Percentiles rank a stretch among this genome's conserved stretches.
Evolutionary conservation across 805 yeast genomes (phyloP).

Genomic region (Candida nonsorbophila): DNA sequence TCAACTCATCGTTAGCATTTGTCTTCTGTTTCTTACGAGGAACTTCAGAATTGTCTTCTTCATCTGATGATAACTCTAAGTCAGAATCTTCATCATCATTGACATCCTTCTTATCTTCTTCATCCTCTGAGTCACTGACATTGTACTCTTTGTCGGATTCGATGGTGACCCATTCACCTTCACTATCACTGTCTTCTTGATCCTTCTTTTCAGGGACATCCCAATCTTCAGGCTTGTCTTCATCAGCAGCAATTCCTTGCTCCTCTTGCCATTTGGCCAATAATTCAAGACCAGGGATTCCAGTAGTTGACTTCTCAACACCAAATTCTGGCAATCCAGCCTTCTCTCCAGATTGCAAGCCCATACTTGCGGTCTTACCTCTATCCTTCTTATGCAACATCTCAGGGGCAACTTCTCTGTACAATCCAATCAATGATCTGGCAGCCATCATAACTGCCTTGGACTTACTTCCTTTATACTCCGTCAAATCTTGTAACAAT

Average conservation of each 20-base stretch:
- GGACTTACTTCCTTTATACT: slow-evolving; percentile 87
- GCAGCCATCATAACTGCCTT: slow-evolving; percentile 96
- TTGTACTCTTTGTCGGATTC: slow-evolving; percentile 77
- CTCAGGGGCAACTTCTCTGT: slow-evolving; percentile 94
- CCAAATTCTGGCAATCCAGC: slow-evolving; percentile 59
- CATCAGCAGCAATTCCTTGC: slow-evolving; percentile 50
- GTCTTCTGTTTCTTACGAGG: slow-evolving; percentile 20
- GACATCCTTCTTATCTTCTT: slow-evolving; percentile 25
- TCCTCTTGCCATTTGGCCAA: slow-evolving; percentile 79
- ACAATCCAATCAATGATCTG: slow-evolving; percentile 74
- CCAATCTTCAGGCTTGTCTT: slow-evolving; percentile 50
- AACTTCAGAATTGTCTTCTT: slow-evolving; percentile 18
- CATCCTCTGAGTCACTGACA: slow-evolving; percentile 48
- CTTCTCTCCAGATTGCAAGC: slow-evolving; percentile 57
- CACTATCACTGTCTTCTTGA: slow-evolving; percentile 46
- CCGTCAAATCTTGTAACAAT: slow-evolving; percentile 81
- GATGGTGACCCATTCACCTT: slow-evolving; percentile 89
- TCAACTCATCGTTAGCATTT: slow-evolving; percentile 13
- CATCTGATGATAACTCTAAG: slow-evolving; percentile 19
- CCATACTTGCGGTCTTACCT: slow-evolving; percentile 89
- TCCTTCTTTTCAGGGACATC: slow-evolving; percentile 52
- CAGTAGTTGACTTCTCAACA: slow-evolving; percentile 59
- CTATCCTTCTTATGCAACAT: slow-evolving; percentile 88
- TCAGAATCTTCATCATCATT: slow-evolving; percentile 25
- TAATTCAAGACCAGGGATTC: slow-evolving; percentile 88